Conservation (phyloP, 805 yeast genomes). For the Suhomyces sp. region DNA sequence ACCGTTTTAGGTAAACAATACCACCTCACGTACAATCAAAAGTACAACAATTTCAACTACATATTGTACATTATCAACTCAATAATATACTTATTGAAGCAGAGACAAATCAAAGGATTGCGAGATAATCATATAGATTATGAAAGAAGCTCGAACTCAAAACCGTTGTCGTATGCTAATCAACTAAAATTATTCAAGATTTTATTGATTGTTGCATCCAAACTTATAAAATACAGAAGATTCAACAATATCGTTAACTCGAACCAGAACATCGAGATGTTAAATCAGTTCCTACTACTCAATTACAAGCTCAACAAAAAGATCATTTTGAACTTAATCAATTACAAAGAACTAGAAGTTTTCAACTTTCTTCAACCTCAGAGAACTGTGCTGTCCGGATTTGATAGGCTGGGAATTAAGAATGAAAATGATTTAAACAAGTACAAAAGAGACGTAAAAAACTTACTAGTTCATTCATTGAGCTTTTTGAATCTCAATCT, state of each 20-base stretch:
- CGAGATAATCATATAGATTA: neutral
- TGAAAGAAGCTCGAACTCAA: neutral
- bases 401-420: neutral
- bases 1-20: conserved; percentile 15
- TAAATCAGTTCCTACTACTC: conserved; percentile 28
- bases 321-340: conserved; percentile 30
- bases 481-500: conserved; percentile 27
- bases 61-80: conserved; percentile 22
- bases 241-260: conserved; percentile 22
- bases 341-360: conserved; percentile 30
- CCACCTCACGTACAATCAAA: conserved; percentile 12
- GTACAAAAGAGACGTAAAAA: conserved; percentile 10
- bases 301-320: conserved; percentile 38
- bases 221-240: conserved; percentile 24
- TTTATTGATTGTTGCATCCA: conserved; percentile 27
- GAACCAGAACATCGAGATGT: conserved; percentile 18
- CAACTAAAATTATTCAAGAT: conserved; percentile 29
- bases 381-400: neutral
- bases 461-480: conserved; percentile 24
- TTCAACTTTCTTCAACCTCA: conserved; percentile 15
- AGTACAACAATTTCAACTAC: conserved; percentile 10
- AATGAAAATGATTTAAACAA: neutral
- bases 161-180: conserved; percentile 6
- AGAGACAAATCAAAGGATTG: conserved; percentile 4
- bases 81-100: conserved; percentile 29